Evolutionary conservation across 306 rosid genomes (phyloP).

Genomic region (Hippophae gyantsensis): DNA sequence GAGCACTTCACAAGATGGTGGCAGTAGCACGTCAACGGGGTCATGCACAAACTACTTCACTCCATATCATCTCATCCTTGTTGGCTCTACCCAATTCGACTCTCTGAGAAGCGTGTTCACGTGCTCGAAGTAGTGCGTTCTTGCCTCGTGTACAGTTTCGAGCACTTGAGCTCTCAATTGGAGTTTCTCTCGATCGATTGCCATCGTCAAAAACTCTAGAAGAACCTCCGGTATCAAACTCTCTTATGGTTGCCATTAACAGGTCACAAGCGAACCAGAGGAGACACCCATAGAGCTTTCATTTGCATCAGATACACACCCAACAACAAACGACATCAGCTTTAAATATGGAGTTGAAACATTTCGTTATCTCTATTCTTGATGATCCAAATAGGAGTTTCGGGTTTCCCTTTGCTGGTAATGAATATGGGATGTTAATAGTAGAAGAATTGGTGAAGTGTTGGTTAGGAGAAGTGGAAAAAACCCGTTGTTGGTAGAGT

Average conservation of each 20-base stretch:
- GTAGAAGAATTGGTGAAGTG: slow-evolving; percentile 49
- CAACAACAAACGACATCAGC: slow-evolving; percentile 41
- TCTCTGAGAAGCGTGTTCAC: slow-evolving; percentile 73
- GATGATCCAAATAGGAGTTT: slow-evolving; percentile 67
- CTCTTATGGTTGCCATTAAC: slow-evolving; percentile 90
- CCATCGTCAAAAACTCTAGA: slow-evolving; percentile 41
- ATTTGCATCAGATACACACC: slow-evolving; percentile 22
- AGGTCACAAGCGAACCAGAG: slow-evolving; percentile 92
- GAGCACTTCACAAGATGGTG: slow-evolving; percentile 72
- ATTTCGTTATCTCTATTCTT: slow-evolving; percentile 74
- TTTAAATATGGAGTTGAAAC: slow-evolving; percentile 72
- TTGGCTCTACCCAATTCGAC: slow-evolving; percentile 51
- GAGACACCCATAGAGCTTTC: slow-evolving; percentile 79
- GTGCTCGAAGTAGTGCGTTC: slow-evolving; percentile 62
- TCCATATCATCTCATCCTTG: slow-evolving; percentile 74
- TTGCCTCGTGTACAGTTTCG: slow-evolving; percentile 71
- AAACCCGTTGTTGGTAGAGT: slow-evolving; percentile 59
- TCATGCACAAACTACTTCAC: slow-evolving; percentile 85
- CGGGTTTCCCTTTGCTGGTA: slow-evolving; percentile 31
- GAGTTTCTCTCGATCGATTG: slow-evolving; percentile 80
- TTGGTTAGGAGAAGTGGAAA: slow-evolving; percentile 34
- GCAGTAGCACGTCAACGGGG: slow-evolving; percentile 67
- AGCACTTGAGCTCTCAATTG: slow-evolving; percentile 77
- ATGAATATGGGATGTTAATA: slow-evolving; percentile 32
- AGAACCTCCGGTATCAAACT: slow-evolving; percentile 81